phyloP scores from a whole-genome alignment of 129 eudicot species.

The Kitagawia praeruptora region DNA sequence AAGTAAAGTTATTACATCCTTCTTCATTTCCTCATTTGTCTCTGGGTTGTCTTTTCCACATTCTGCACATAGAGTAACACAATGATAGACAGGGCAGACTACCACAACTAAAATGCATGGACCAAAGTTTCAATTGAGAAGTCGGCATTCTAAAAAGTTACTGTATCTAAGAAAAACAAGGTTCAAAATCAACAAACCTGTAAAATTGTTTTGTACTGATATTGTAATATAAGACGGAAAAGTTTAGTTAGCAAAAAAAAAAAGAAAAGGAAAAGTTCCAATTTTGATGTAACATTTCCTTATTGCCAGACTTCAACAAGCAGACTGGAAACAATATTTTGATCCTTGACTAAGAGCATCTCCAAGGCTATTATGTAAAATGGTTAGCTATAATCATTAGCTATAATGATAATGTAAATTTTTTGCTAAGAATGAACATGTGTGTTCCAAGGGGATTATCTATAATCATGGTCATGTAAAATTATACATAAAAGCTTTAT shows the following conservation, averaged over 20 bases:
- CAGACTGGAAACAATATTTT: neutral
- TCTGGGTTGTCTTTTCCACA: conserved; percentile 31
- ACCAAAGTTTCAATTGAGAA: neutral
- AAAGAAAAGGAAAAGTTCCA: no score
- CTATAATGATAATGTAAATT: no score
- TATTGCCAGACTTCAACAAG: neutral
- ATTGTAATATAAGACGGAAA: neutral
- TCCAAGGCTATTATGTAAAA: no score
- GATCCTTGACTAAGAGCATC: neutral
- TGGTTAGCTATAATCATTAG: no score
- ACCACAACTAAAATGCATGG: neutral
- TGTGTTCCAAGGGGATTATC: no score
- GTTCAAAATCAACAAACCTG: neutral
- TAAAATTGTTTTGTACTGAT: neutral
- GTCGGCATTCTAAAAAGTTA: neutral
- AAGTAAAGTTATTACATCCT: conserved; percentile 28
- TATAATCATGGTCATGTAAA: no score
- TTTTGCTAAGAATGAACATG: no score
- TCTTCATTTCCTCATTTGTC: conserved; percentile 13
- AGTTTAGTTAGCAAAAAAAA: no score
- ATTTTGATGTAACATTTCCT: neutral
- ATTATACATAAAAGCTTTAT: no score
- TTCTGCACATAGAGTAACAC: conserved; percentile 14
- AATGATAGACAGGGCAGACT: neutral
- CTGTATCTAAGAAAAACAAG: neutral